phyloP scores from a whole-genome alignment of 257 asterid species.

The Fraxinus anomala region DNA sequence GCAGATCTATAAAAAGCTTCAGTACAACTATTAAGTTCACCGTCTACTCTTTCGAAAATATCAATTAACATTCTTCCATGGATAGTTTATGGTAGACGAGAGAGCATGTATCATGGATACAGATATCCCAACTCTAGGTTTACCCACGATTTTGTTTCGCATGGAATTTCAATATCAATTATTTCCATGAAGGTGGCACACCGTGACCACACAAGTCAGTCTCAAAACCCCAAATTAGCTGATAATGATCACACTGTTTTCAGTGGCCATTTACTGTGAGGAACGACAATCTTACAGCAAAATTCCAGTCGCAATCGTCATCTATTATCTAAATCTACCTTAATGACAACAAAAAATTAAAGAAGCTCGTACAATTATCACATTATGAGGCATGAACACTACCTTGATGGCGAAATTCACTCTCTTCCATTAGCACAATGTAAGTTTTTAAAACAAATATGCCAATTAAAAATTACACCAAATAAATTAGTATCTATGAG shows the following conservation, averaged over 20 bases:
- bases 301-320: neutral
- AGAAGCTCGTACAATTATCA: neutral
- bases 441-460: neutral
- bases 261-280: neutral
- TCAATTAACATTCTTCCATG: neutral
- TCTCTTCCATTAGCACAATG: neutral
- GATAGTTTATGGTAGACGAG: neutral
- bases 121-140: neutral
- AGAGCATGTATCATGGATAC: neutral
- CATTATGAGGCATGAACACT: neutral
- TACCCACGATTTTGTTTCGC: neutral
- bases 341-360: neutral
- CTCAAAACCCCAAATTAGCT: neutral
- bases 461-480: neutral
- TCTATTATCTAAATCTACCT: slow-evolving; percentile 1
- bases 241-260: neutral
- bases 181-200: neutral
- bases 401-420: neutral
- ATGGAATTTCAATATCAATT: neutral
- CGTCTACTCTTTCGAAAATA: neutral
- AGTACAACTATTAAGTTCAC: neutral
- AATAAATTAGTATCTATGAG: neutral
- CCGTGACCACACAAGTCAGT: neutral
- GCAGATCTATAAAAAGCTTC: neutral
- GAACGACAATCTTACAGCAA: neutral